Evolutionary conservation across 2,329 filamentous ascomycete genomes (phyloP).

Genomic region (Xylaria sp.): DNA sequence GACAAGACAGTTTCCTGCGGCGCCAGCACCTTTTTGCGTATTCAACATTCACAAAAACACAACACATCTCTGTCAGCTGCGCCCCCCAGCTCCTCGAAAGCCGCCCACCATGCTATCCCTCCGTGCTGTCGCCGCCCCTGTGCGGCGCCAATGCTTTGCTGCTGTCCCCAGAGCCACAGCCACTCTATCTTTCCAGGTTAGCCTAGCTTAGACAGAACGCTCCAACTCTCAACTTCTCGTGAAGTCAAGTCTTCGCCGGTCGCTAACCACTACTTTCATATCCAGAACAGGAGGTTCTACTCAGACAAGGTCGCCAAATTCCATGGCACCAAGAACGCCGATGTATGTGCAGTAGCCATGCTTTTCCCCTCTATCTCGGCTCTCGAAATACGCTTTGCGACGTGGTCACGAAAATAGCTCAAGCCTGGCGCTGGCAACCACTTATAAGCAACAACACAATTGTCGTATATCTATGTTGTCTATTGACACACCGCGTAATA

Average conservation of each 20-base stretch:
- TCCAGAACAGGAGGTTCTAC: slow-evolving; percentile 70
- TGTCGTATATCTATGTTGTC: neutral
- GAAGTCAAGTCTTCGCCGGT: slow-evolving; percentile 20
- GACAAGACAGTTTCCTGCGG: slow-evolving; percentile 22
- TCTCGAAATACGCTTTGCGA: slow-evolving; percentile 35
- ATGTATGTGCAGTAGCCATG: slow-evolving; percentile 68
- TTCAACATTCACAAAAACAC: slow-evolving; percentile 29
- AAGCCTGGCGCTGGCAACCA: slow-evolving; percentile 44
- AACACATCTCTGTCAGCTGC: slow-evolving; percentile 38
- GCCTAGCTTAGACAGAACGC: slow-evolving; percentile 37
- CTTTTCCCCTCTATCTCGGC: slow-evolving; percentile 2
- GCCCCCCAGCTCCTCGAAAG: neutral
- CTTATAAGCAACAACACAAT: slow-evolving; percentile 24
- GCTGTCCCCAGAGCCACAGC: slow-evolving; percentile 68
- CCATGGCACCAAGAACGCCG: slow-evolving; percentile 86
- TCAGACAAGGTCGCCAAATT: slow-evolving; percentile 85
- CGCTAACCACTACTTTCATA: slow-evolving; percentile 43
- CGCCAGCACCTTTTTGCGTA: slow-evolving; percentile 32
- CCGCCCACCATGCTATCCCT: slow-evolving; percentile 76
- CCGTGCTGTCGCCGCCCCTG: slow-evolving; percentile 79
- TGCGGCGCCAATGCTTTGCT: slow-evolving; percentile 82
- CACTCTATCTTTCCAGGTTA: slow-evolving; percentile 67
- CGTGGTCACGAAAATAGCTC: slow-evolving; percentile 55
- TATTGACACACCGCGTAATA: slow-evolving; percentile 53
- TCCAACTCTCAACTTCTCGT: neutral